A percentile compares a stretch with the other conserved stretches of the same genome.
phyloP scores from a whole-genome alignment of 1,139 yeast genomes.

The Kodamaea derodonti region DNA sequence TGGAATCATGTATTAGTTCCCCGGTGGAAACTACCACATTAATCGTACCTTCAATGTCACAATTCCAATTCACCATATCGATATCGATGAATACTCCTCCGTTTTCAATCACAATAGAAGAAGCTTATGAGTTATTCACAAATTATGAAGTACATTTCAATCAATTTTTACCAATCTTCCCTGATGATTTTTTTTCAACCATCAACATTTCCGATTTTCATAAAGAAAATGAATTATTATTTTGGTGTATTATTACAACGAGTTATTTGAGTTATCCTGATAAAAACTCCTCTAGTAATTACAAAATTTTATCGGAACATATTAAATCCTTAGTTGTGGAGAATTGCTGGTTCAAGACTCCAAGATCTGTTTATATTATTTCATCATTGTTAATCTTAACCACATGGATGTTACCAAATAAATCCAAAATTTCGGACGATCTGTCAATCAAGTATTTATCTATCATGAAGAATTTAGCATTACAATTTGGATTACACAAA shows the following conservation, averaged over 20 bases:
- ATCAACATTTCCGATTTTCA: slow-evolving; percentile 20
- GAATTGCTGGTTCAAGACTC: slow-evolving; percentile 45
- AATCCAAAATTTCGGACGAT: slow-evolving; percentile 32
- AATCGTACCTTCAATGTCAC: background rate
- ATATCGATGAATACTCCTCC: slow-evolving; percentile 15
- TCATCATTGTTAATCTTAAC: slow-evolving; percentile 40
- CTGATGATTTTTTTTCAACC: slow-evolving; percentile 31
- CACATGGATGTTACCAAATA: slow-evolving; percentile 46
- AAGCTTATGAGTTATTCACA: slow-evolving; percentile 27
- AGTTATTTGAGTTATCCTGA: slow-evolving; percentile 25
- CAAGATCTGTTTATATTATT: slow-evolving; percentile 41
- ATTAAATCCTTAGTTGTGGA: slow-evolving; percentile 39
- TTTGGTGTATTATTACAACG: slow-evolving; percentile 41
- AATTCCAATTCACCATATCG: slow-evolving; percentile 13
- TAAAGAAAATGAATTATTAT: slow-evolving; percentile 34
- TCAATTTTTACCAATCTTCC: slow-evolving; percentile 39
- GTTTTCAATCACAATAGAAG: slow-evolving; percentile 23
- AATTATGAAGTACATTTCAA: slow-evolving; percentile 33
- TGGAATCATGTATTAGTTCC: slow-evolving; percentile 27
- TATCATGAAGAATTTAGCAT: slow-evolving; percentile 37
- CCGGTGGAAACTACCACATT: slow-evolving; percentile 8
- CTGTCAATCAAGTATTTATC: slow-evolving; percentile 38
- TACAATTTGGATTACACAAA: slow-evolving; percentile 45
- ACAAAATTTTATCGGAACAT: slow-evolving; percentile 28
- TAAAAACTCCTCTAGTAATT: slow-evolving; percentile 15